Percentiles rank a stretch among this genome's conserved stretches.
Conservation (phyloP, 2,329 filamentous ascomycete species). For the Fusarium sp. region DNA sequence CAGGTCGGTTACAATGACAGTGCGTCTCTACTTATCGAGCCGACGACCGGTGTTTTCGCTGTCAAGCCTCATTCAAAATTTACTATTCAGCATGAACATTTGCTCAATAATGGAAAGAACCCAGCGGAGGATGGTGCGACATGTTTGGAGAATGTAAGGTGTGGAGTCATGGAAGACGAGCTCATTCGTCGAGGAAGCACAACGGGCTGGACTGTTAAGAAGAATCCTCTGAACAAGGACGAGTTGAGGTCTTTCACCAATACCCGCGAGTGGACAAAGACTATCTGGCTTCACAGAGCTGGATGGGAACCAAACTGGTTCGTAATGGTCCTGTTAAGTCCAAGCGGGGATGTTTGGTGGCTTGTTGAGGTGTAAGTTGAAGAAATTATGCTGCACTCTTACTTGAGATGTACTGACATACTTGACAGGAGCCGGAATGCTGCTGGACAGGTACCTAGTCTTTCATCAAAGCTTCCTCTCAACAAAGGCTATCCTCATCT, state of each 20-base stretch:
- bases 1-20: slow-evolving; percentile 75
- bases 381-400: neutral
- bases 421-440: slow-evolving; percentile 47
- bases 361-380: slow-evolving; percentile 71
- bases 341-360: slow-evolving; percentile 84
- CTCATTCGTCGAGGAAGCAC: slow-evolving; percentile 71
- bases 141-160: slow-evolving; percentile 73
- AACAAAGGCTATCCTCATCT: slow-evolving; percentile 60
- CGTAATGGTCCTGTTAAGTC: slow-evolving; percentile 76
- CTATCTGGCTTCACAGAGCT: slow-evolving; percentile 76
- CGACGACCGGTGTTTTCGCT: slow-evolving; percentile 81
- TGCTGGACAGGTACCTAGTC: slow-evolving; percentile 45
- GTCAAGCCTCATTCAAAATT: slow-evolving; percentile 74
- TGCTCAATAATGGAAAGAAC: slow-evolving; percentile 72
- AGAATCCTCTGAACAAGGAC: slow-evolving; percentile 64
- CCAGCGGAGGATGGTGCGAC: slow-evolving; percentile 69
- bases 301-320: slow-evolving; percentile 82
- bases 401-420: slow-evolving; percentile 32
- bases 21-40: slow-evolving; percentile 77
- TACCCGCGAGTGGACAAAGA: slow-evolving; percentile 72
- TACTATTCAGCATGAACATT: slow-evolving; percentile 70
- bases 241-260: slow-evolving; percentile 72
- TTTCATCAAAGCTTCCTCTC: slow-evolving; percentile 60
- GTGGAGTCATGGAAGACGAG: slow-evolving; percentile 71
- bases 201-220: slow-evolving; percentile 72